phyloP scores from a whole-genome alignment of 805 yeast species.

The Suhomyces xylopsoci region DNA sequence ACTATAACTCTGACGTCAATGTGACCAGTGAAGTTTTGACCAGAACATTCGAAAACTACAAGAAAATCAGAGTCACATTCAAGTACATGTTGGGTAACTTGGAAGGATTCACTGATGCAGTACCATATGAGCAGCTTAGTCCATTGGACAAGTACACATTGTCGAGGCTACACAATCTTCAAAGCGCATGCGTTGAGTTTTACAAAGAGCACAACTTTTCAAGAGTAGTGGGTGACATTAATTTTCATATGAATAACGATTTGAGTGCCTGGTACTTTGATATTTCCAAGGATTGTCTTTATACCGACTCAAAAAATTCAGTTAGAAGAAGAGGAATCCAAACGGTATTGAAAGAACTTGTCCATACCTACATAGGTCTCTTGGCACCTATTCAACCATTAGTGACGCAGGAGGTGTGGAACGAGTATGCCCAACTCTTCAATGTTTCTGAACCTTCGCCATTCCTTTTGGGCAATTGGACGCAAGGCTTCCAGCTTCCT shows the following conservation, averaged over 20 bases:
- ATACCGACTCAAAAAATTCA: conserved; percentile 58
- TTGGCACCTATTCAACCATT: conserved; percentile 82
- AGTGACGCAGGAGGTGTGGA: conserved; percentile 87
- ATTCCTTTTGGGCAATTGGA: conserved; percentile 45
- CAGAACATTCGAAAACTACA: conserved; percentile 75
- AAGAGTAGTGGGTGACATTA: conserved; percentile 62
- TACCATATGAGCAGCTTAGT: conserved; percentile 35
- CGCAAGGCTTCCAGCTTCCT: conserved; percentile 28
- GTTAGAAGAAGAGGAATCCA: conserved; percentile 56
- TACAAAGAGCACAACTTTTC: conserved; percentile 65
- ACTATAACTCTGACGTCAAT: conserved; percentile 77
- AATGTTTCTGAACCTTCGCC: conserved; percentile 38
- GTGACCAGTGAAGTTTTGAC: conserved; percentile 69
- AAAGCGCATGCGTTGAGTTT: conserved; percentile 35
- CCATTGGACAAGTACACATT: conserved; percentile 63
- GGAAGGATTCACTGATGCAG: conserved; percentile 34
- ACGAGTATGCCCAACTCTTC: conserved; percentile 40
- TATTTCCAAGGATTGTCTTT: conserved; percentile 77
- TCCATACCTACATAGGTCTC: conserved; percentile 60
- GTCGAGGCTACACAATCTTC: conserved; percentile 49
- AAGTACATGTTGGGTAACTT: conserved; percentile 80
- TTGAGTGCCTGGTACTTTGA: conserved; percentile 86
- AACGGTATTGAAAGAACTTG: conserved; percentile 59
- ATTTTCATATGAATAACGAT: conserved; percentile 68
- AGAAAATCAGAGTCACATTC: conserved; percentile 79